These are phyloP conservation scores for Saturnispora dispora DNA, from an alignment of 805 yeast species.

Conservation along the genomic window DNA sequence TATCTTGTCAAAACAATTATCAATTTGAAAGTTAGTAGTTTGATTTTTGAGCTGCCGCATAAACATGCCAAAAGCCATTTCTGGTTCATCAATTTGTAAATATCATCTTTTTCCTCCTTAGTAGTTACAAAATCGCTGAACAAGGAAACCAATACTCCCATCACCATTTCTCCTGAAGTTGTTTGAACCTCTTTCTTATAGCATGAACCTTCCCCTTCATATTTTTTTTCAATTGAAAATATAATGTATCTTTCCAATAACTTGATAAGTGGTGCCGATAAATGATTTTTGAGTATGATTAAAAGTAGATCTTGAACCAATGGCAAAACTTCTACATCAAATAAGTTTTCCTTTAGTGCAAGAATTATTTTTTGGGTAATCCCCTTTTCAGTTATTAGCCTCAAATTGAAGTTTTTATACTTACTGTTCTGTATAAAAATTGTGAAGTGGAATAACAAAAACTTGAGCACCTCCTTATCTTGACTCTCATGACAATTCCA, in stretches of 20 bases:
- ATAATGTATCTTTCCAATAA: slow-evolving; percentile 43
- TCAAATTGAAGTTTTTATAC: slow-evolving; percentile 40
- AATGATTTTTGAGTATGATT: slow-evolving; percentile 36
- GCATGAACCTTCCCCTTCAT: slow-evolving; percentile 10
- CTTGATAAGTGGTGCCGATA: slow-evolving; percentile 46
- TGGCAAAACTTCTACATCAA: slow-evolving; percentile 30
- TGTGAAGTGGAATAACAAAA: slow-evolving; percentile 49
- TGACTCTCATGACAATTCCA: slow-evolving; percentile 34
- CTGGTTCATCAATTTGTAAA: slow-evolving; percentile 46
- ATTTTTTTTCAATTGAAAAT: slow-evolving; percentile 34
- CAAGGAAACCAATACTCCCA: slow-evolving; percentile 33
- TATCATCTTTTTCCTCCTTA: slow-evolving; percentile 18
- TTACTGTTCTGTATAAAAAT: slow-evolving; percentile 46
- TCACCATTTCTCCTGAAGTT: slow-evolving; percentile 27
- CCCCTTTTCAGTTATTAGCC: slow-evolving; percentile 44
- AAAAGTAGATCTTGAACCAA: slow-evolving; percentile 32
- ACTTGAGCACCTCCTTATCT: slow-evolving; percentile 37
- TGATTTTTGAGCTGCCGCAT: slow-evolving; percentile 31
- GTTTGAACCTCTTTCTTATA: slow-evolving; percentile 14
- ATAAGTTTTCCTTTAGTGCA: slow-evolving; percentile 35
- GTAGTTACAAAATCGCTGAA: slow-evolving; percentile 17
- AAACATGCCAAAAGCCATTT: slow-evolving; percentile 57
- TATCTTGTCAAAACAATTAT: slow-evolving; percentile 39
- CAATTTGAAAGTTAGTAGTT: slow-evolving; percentile 32
- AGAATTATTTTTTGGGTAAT: slow-evolving; percentile 38